A percentile compares a stretch with the other conserved stretches of the same genome.
Evolutionary conservation across 306 rosid genomes (phyloP).

Genomic region (Cicer yamashitae): DNA sequence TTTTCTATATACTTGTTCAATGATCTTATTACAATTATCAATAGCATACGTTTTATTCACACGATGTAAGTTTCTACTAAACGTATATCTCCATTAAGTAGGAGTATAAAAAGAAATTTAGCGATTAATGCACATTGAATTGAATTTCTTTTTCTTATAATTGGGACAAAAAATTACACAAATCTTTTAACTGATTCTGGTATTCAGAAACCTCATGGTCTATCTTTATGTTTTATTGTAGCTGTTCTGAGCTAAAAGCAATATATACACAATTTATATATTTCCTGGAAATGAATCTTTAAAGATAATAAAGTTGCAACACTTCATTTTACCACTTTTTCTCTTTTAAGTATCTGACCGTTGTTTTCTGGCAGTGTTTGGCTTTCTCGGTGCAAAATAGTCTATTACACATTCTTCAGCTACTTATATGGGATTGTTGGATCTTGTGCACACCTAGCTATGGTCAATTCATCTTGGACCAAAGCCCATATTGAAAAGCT

Average conservation of each 20-base stretch:
- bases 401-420: conserved; percentile 82
- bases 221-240: not conserved
- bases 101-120: no score
- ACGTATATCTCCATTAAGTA: no score
- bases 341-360: conserved; percentile 16
- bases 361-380: conserved; percentile 69
- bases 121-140: not conserved
- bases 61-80: no score
- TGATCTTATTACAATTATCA: not conserved
- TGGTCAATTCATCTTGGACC: conserved; percentile 99
- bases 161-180: no score
- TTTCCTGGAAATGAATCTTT: conserved; percentile 9
- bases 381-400: conserved; percentile 77
- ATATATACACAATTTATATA: not conserved
- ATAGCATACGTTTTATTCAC: no score
- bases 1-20: conserved; percentile 21
- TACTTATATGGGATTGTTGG: conserved; percentile 85
- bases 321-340: conserved; percentile 31
- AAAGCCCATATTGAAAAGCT: conserved; percentile 79
- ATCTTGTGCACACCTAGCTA: conserved; percentile 84
- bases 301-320: conserved; percentile 9
- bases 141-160: no score
- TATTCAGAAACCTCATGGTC: conserved; percentile 14
- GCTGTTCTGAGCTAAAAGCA: conserved; percentile 20
- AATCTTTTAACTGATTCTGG: not conserved